Conservation (phyloP, 2,329 filamentous ascomycete species). For the Apiospora hydei region DNA sequence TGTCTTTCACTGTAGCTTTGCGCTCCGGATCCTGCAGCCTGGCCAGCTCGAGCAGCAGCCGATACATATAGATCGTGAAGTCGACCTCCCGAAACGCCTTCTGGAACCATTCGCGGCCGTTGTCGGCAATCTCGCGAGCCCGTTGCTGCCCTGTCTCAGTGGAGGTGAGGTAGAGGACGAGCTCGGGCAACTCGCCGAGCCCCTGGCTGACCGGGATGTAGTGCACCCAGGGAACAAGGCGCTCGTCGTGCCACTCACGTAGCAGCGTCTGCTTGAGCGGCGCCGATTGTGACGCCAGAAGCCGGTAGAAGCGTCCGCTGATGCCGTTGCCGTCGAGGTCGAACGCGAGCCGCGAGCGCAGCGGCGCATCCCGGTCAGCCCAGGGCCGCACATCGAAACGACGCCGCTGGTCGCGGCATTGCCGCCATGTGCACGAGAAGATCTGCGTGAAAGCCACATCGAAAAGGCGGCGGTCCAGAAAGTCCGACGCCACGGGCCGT, state of each 20-base stretch:
- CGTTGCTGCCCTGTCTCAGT: conserved; percentile 53
- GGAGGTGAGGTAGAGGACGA: conserved; percentile 54
- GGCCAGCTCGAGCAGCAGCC: conserved; percentile 65
- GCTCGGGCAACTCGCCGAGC: conserved; percentile 59
- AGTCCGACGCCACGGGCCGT: conserved; percentile 35
- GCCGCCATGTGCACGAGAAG: conserved; percentile 50
- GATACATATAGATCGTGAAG: conserved; percentile 65
- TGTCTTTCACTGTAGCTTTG: neutral
- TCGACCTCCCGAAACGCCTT: conserved; percentile 64
- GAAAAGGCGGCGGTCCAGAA: conserved; percentile 49
- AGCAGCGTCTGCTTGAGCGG: conserved; percentile 61
- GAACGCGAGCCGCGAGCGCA: conserved; percentile 52
- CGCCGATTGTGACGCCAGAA: conserved; percentile 54
- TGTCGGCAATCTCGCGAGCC: conserved; percentile 59
- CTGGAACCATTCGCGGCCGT: conserved; percentile 61
- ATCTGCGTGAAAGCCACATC: conserved; percentile 55
- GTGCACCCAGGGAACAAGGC: conserved; percentile 63
- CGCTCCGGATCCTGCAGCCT: conserved; percentile 47
- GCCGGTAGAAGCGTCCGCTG: conserved; percentile 59
- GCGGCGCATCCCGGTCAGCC: conserved; percentile 44
- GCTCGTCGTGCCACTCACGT: conserved; percentile 65
- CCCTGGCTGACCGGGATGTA: conserved; percentile 60
- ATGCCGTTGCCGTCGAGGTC: conserved; percentile 65
- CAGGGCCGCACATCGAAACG: conserved; percentile 43
- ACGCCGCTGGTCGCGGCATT: conserved; percentile 45